Base-by-base conservation (phyloP, 306 rosid genomes). In the Dryas drummondii region DNA sequence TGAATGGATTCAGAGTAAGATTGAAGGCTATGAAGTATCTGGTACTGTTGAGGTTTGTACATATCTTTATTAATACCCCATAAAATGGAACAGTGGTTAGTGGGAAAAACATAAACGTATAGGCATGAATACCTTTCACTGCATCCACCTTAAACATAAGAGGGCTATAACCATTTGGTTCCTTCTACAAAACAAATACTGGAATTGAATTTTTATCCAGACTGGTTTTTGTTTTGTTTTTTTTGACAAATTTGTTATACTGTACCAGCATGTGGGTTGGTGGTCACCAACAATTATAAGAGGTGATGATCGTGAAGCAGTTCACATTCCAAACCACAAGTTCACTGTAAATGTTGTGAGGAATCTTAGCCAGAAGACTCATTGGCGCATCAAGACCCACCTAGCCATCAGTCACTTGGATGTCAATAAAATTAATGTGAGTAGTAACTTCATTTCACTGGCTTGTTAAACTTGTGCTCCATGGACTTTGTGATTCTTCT, bases 291-390 rank as follows among this genome's bases (percentile, higher is more conserved):
- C 99, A 60, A 96, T 96, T 66, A 86, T 96, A 66, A 87, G 98
- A 88, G 99, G 99, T 6, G 99, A 96, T 82, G 98, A 96, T 84
- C 98, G 99, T 26, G 99, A 96, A 85, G 99, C 99, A 74, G 93
- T 96, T 68, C 99, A 96, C 78, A 96, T 96, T 82, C 99, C 99
- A 67, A 96, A 96, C 78, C 97, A 96, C 84, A 90, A 96, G 84
- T 96, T 96, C 85, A 88, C 99, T 66, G 98, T 96, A 55, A 96
- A 85, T 82, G 91, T 96, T 78, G 99, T 96, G 86, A 84, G 98
- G 80, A 96, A 96, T 82, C 91, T 96, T 78, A 96, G 80, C 84
- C 98, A 96, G 86, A 96, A 90, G 88, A 82, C 97, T 65, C 99
- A 92, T 86, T 94, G 99, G 99, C 99, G 98, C 54, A 88, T 96